phyloP scores from a whole-genome alignment of 1,284 basidiomycete species.

The Agaricales sp. region DNA sequence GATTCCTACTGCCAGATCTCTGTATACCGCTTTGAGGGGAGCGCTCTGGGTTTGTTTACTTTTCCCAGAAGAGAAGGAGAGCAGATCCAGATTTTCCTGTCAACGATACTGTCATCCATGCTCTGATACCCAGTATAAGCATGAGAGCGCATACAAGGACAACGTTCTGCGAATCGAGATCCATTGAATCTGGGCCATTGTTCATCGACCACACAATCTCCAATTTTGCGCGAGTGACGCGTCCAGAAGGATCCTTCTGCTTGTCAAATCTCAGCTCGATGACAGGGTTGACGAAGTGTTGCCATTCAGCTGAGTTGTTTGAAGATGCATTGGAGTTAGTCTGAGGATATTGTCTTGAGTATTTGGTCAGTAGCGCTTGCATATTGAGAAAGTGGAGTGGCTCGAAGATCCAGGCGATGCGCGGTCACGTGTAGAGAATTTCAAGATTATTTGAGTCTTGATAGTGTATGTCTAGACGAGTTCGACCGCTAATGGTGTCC shows the following conservation, averaged over 20 bases:
- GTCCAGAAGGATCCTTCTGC: slow-evolving; percentile 34
- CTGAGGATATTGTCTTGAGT: slow-evolving; percentile 51
- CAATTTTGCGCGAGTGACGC: slow-evolving; percentile 49
- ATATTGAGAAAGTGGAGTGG: too few species aligned
- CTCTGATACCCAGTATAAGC: slow-evolving; percentile 2
- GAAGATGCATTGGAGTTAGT: slow-evolving; percentile 13
- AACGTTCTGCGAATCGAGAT: slow-evolving; percentile 39
- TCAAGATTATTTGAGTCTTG: too few species aligned
- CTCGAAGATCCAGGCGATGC: too few species aligned
- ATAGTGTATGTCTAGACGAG: too few species aligned
- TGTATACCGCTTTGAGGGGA: slow-evolving; percentile 68
- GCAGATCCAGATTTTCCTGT: slow-evolving; percentile 66
- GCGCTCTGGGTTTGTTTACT: slow-evolving; percentile 19
- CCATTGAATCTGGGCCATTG: slow-evolving; percentile 22
- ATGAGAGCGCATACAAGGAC: slow-evolving; percentile 42
- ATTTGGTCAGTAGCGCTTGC: slow-evolving; percentile 38
- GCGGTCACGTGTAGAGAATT: too few species aligned
- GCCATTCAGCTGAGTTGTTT: slow-evolving; percentile 45
- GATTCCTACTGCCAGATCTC: slow-evolving; percentile 60
- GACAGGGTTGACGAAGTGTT: slow-evolving; percentile 63
- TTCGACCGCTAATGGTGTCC: too few species aligned
- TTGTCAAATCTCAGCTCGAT: slow-evolving; percentile 55
- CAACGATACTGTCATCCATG: not conserved
- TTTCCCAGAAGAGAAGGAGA: slow-evolving; percentile 45
- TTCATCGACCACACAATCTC: slow-evolving; percentile 54